phyloP scores from a whole-genome alignment of 2,329 filamentous ascomycete genomes.

The Stenocarpella maydis region DNA sequence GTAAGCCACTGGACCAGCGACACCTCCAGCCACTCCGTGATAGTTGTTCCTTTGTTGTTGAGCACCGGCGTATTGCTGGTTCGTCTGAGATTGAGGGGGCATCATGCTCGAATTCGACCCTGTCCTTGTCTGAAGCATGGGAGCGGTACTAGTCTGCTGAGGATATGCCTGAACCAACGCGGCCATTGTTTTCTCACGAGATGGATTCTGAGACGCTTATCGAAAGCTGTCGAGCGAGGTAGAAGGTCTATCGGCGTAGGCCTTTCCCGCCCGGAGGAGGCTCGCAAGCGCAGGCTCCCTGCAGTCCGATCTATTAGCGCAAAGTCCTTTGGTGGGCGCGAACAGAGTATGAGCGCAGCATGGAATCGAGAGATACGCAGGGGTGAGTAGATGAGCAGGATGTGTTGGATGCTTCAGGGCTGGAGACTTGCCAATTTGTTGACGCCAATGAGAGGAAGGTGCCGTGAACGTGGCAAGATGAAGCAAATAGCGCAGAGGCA shows the following conservation, averaged over 20 bases:
- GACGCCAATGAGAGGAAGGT: slow-evolving; percentile 22
- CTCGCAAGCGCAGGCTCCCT: slow-evolving; percentile 11
- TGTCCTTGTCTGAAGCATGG: slow-evolving; percentile 79
- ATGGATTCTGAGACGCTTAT: slow-evolving; percentile 38
- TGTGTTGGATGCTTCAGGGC: background rate
- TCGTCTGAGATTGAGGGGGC: slow-evolving; percentile 58
- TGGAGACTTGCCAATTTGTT: slow-evolving; percentile 34
- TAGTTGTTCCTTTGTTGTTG: slow-evolving; percentile 59
- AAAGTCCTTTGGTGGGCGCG: background rate
- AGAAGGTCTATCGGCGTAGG: slow-evolving; percentile 6
- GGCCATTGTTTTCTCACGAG: slow-evolving; percentile 69
- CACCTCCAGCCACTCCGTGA: slow-evolving; percentile 59
- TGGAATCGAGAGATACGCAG: background rate
- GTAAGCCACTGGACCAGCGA: slow-evolving; percentile 56
- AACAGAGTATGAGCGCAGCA: background rate
- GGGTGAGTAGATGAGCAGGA: background rate
- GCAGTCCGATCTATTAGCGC: slow-evolving; percentile 1
- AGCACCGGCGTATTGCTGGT: slow-evolving; percentile 57
- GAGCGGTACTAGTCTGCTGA: slow-evolving; percentile 76
- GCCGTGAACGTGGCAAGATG: slow-evolving; percentile 19
- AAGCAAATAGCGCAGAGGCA: slow-evolving; percentile 37
- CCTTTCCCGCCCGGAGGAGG: background rate
- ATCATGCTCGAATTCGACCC: slow-evolving; percentile 70
- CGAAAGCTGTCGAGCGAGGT: slow-evolving; percentile 34
- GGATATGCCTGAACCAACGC: slow-evolving; percentile 84